phyloP scores from a whole-genome alignment of 2,329 filamentous ascomycete species.

The Cladophialophora immunda region DNA sequence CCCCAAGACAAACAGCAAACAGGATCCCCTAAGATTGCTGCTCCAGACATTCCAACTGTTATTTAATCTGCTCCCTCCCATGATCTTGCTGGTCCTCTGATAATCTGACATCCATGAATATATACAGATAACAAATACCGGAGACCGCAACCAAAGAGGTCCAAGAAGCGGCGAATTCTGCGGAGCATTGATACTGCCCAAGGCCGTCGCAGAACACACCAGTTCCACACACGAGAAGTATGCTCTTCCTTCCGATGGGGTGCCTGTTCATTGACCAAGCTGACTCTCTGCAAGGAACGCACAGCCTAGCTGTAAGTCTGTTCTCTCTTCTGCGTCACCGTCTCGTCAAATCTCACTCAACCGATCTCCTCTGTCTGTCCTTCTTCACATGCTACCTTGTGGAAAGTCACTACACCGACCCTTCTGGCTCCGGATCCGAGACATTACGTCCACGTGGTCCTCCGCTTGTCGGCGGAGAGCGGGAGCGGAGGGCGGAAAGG shows the following conservation, averaged over 20 bases:
- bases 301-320: background rate
- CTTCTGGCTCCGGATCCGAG: background rate
- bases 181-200: too few species aligned
- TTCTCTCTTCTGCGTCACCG: background rate
- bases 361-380: background rate
- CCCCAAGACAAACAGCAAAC: constrained; percentile 7
- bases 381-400: background rate
- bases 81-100: background rate
- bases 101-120: constrained; percentile 1
- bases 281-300: background rate
- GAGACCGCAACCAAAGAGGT: background rate
- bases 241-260: background rate
- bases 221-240: background rate
- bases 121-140: constrained; percentile 13
- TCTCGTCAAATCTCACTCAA: background rate
- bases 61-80: background rate
- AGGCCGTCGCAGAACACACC: background rate
- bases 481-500: too few species aligned
- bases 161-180: too few species aligned
- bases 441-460: background rate
- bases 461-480: background rate
- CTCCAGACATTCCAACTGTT: background rate
- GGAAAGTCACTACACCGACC: background rate
- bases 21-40: background rate
- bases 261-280: background rate